Percentiles rank a stretch among this genome's conserved stretches.
Conservation (phyloP, 495 filamentous ascomycete species). For the Aspergillus cavernicola region DNA sequence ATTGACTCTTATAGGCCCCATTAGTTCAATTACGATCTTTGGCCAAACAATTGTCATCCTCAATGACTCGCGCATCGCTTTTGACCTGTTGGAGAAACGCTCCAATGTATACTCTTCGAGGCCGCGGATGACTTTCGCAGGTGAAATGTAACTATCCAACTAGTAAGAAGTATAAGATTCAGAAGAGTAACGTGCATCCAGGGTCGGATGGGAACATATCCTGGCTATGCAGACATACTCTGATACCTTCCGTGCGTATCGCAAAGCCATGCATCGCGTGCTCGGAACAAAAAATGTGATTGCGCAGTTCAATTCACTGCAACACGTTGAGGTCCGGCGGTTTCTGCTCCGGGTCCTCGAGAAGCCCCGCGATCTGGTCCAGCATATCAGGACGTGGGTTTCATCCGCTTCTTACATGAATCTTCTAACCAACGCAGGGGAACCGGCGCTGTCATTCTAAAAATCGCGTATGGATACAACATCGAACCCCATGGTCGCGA, state of each 20-base stretch:
- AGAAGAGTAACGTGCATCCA: constrained; percentile 1
- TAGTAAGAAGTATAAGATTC: neutral
- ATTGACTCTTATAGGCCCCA: constrained; percentile 23
- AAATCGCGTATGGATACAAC: constrained; percentile 45
- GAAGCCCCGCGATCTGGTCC: constrained; percentile 27
- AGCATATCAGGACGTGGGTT: constrained; percentile 36
- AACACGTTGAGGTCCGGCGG: constrained; percentile 33
- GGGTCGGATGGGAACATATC: constrained; percentile 34
- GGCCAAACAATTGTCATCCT: constrained; percentile 48
- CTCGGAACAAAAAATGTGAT: constrained; percentile 28
- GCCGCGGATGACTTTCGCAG: constrained; percentile 30
- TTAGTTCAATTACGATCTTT: constrained; percentile 50
- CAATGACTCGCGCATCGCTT: constrained; percentile 37
- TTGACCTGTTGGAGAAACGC: constrained; percentile 46
- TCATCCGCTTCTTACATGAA: neutral
- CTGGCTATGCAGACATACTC: constrained; percentile 36
- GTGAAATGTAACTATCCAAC: constrained; percentile 34
- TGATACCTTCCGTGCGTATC: constrained; percentile 34
- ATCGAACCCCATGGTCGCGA: constrained; percentile 36
- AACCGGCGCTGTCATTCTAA: constrained; percentile 40
- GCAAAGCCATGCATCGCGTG: constrained; percentile 34
- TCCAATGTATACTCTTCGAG: constrained; percentile 43
- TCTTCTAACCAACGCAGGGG: constrained; percentile 14
- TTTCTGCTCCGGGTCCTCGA: constrained; percentile 39
- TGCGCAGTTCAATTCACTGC: constrained; percentile 29